A percentile compares a stretch with the other conserved stretches of the same genome.
These are phyloP conservation scores for Claviceps sp. DNA, from an alignment of 2,329 filamentous ascomycete genomes.

Conservation along the genomic window DNA sequence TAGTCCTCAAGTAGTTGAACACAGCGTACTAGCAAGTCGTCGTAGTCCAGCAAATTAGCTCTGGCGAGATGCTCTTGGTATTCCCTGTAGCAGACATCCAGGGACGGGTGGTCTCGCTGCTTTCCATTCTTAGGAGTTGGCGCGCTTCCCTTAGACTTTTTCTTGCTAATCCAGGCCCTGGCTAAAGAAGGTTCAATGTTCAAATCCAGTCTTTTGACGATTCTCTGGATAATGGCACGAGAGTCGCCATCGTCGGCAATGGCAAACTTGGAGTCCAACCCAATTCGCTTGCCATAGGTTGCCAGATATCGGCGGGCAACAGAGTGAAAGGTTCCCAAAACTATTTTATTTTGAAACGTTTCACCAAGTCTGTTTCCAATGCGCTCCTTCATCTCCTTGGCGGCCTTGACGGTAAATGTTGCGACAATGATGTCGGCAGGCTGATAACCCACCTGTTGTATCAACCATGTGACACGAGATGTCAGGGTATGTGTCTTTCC, in stretches of 20 bases:
- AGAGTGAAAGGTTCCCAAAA: conserved; percentile 91
- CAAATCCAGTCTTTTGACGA: conserved; percentile 61
- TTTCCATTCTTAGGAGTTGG: conserved; percentile 27
- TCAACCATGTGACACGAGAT: conserved; percentile 78
- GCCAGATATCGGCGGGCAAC: conserved; percentile 76
- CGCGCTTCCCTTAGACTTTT: conserved; percentile 42
- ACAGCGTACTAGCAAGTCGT: conserved; percentile 78
- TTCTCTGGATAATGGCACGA: conserved; percentile 64
- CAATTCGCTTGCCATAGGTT: conserved; percentile 73
- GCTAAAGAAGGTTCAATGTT: conserved; percentile 56
- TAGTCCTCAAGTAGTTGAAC: conserved; percentile 61
- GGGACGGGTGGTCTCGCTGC: conserved; percentile 38
- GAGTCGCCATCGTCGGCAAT: conserved; percentile 82
- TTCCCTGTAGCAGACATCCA: conserved; percentile 53
- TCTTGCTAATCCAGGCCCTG: conserved; percentile 63
- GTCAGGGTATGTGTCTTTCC: conserved; percentile 96
- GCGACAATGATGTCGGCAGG: conserved; percentile 88
- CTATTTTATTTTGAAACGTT: conserved; percentile 58
- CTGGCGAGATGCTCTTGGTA: conserved; percentile 65
- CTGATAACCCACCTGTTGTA: conserved; percentile 55
- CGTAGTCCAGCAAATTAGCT: conserved; percentile 83
- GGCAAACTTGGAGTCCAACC: conserved; percentile 69
- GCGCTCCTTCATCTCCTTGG: conserved; percentile 82
- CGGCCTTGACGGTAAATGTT: conserved; percentile 94
- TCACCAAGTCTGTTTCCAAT: conserved; percentile 72